Evolutionary conservation across 2,329 filamentous ascomycete genomes (phyloP), one percentile per base, ranked within the genome.

Genomic region (Stagonosporopsis chrysanthemi): DNA sequence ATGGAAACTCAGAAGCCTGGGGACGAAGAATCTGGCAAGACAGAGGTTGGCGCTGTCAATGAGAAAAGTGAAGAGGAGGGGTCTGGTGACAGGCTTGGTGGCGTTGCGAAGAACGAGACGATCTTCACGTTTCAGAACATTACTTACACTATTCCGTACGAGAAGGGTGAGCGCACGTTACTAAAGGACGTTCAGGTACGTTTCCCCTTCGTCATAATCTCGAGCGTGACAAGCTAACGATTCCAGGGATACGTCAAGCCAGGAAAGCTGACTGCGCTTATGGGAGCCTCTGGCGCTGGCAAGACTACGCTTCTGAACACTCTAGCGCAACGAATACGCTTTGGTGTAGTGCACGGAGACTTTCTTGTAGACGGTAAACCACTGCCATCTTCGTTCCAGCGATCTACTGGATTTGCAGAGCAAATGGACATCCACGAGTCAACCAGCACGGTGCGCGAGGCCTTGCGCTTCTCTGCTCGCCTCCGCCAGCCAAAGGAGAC

Each of bases 261-360:
- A 4, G 93, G 93, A 45, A 96, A 91, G 12, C 77, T 96, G 51
- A 97, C 92, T 6, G 92, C 91, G 33, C 81, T 97, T 1, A 96
- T 75, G 71, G 56, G 92, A 88, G 79, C 79, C 86, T 92, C 39
- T 88, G 89, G 53, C 14, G 71, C 72, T 7, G 73, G 73, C 4
- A 76, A 75, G 43, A 75, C 71, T 2, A 75, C 72, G 1, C 55
- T 81, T 6, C 57, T 75, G 5, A 76, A 75, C 33, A 73, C 72
- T 1, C 61, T 75, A 1, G 73, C 73, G 0, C 79, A 80, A 49
- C 75, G 80, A 3, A 80, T 80, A 50, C 76, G 74, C 8, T 77
- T 79, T 43, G 80, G 80, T 17, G 75, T 79, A 0, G 77, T 82
- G 23, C 69, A 69, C 12, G 80, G 80, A 8, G 76, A 79, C 50